Conservation (phyloP, 306 rosid genomes). For the Dalbergia cultrata region DNA sequence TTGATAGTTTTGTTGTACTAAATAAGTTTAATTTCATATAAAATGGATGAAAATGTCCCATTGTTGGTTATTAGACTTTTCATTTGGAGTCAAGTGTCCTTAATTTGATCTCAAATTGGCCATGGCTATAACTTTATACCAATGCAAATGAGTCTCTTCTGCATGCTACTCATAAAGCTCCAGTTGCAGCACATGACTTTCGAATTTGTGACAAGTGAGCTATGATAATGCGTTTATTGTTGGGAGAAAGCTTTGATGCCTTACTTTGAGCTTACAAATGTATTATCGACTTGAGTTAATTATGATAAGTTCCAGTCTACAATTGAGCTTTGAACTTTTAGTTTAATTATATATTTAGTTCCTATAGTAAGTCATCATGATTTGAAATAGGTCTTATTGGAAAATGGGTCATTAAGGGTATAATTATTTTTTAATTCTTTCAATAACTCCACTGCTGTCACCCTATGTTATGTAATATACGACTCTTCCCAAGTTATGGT, state of each 20-base stretch:
- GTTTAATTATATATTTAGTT: not conserved
- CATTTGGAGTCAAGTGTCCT: constrained; percentile 2
- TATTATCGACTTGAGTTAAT: constrained; percentile 24
- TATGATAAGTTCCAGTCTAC: not conserved
- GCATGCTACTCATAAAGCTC: constrained; percentile 97
- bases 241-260: constrained; percentile 98
- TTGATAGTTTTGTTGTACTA: constrained; percentile 3
- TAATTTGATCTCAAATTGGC: too few relatives aligned
- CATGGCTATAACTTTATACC: too few relatives aligned
- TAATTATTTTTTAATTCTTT: too few relatives aligned
- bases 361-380: not conserved
- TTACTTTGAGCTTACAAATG: constrained; percentile 97
- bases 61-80: not conserved
- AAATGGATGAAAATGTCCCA: not conserved
- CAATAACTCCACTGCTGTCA: too few relatives aligned
- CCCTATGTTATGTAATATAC: too few relatives aligned
- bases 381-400: not conserved
- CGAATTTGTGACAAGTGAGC: constrained; percentile 99
- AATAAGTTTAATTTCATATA: not conserved
- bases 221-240: constrained; percentile 84
- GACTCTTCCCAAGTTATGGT: too few relatives aligned
- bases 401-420: not conserved
- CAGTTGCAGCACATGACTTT: constrained; percentile 92
- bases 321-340: too few relatives aligned
- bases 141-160: constrained; percentile 98